A percentile compares a stretch with the other conserved stretches of the same genome.
phyloP scores from a whole-genome alignment of 371 early-diverging fungal species.

The Phascolomyces articulosus region DNA sequence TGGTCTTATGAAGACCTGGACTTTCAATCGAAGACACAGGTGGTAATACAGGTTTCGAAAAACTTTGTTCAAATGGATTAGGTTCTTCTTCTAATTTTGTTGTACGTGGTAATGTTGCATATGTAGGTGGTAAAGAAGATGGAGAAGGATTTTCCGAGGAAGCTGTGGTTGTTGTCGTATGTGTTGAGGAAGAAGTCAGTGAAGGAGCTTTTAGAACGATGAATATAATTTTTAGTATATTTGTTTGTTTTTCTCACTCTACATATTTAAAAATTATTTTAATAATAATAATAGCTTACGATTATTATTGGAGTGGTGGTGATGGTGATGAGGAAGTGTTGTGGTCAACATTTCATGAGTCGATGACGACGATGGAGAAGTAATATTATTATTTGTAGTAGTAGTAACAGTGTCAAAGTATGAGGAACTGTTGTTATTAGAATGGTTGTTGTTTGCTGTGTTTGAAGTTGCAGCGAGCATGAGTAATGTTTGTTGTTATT shows the following conservation, averaged over 20 bases:
- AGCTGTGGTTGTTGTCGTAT: background rate
- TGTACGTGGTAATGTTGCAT: constrained; percentile 16
- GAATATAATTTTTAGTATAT: no score
- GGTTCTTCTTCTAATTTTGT: constrained; percentile 79
- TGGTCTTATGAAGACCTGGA: constrained; percentile 33
- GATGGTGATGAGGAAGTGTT: background rate
- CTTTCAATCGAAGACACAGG: constrained; percentile 48
- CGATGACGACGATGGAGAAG: background rate
- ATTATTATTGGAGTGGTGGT: no score
- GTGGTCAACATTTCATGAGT: background rate
- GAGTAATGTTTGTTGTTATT: no score
- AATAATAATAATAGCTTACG: no score
- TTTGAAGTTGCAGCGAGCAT: background rate
- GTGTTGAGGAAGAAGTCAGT: background rate
- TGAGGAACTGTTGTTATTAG: background rate
- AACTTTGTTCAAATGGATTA: constrained; percentile 88
- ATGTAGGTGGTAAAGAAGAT: constrained; percentile 16
- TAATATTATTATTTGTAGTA: no score
- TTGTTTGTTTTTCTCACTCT: no score
- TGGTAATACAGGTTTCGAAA: constrained; percentile 54
- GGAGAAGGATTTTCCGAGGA: background rate
- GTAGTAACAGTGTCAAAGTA: background rate
- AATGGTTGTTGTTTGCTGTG: background rate
- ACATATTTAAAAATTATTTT: no score
- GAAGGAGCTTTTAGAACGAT: background rate